These are phyloP conservation scores for Coemansia sp. DNA, from an alignment of 192 early-diverging fungal genomes.

Conservation along the genomic window DNA sequence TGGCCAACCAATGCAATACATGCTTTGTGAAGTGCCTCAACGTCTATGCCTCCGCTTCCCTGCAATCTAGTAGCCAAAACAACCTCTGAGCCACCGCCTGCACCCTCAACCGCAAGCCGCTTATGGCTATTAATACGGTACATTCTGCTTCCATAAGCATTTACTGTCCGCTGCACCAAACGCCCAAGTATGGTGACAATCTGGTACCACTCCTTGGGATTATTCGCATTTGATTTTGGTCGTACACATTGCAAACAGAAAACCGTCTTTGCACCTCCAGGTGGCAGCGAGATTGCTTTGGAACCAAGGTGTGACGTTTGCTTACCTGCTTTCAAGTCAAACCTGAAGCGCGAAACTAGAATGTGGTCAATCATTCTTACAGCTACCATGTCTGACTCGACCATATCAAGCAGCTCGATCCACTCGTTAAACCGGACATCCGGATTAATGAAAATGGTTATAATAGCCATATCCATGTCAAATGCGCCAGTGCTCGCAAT, in stretches of 20 bases:
- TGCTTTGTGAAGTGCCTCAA: background rate
- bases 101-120: background rate
- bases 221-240: slow-evolving; percentile 5
- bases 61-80: background rate
- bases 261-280: slow-evolving; percentile 23
- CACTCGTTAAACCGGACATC: background rate
- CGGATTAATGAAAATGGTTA: background rate
- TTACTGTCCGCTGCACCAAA: slow-evolving; percentile 33
- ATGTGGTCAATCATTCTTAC: slow-evolving; percentile 30
- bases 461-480: background rate
- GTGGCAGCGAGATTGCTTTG: background rate
- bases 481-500: slow-evolving; percentile 2
- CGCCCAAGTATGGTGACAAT: slow-evolving; percentile 16
- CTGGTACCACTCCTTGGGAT: slow-evolving; percentile 8
- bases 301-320: background rate
- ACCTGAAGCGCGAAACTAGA: slow-evolving; percentile 22
- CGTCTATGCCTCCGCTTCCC: background rate
- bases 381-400: slow-evolving; percentile 24
- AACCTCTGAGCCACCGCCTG: background rate
- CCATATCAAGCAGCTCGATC: slow-evolving; percentile 12
- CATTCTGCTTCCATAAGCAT: slow-evolving; percentile 28
- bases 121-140: slow-evolving; percentile 15
- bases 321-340: slow-evolving; percentile 8
- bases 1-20: background rate
- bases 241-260: slow-evolving; percentile 21